Evolutionary conservation across 805 yeast species (phyloP).

Genomic region (Ogataea haglerorum): DNA sequence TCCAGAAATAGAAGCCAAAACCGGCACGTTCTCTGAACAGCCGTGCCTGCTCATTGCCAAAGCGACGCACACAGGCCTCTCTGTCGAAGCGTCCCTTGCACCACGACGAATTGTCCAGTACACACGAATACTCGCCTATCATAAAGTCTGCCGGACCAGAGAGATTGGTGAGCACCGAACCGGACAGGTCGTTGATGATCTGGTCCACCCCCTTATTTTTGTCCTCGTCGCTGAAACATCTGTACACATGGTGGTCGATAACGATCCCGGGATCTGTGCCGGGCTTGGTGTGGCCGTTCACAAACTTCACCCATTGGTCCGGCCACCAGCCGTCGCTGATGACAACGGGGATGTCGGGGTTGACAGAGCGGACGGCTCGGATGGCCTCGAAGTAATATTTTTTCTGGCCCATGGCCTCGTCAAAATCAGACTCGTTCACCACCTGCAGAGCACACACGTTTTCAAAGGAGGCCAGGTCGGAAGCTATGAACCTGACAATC

Average conservation of each 20-base stretch:
- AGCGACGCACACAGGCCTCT: conserved; percentile 52
- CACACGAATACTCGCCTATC: conserved; percentile 91
- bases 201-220: conserved; percentile 59
- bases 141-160: conserved; percentile 54
- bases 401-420: conserved; percentile 50
- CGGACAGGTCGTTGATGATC: conserved; percentile 55
- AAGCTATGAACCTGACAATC: conserved; percentile 56
- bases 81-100: conserved; percentile 42
- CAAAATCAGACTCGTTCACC: conserved; percentile 78
- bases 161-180: conserved; percentile 47
- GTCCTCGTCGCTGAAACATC: conserved; percentile 80
- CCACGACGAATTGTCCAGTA: conserved; percentile 78
- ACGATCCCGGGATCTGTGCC: conserved; percentile 54
- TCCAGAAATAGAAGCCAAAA: conserved; percentile 87
- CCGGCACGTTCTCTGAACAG: conserved; percentile 51
- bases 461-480: conserved; percentile 51
- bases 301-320: conserved; percentile 69
- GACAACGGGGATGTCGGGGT: conserved; percentile 60
- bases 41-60: conserved; percentile 54
- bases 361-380: conserved; percentile 52
- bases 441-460: conserved; percentile 82
- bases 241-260: conserved; percentile 80
- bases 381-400: conserved; percentile 65
- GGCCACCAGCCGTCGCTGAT: conserved; percentile 97
- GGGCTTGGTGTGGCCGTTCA: conserved; percentile 41